Conservation (phyloP, 208 protist genomes). For the Naegleria fowleri region DNA sequence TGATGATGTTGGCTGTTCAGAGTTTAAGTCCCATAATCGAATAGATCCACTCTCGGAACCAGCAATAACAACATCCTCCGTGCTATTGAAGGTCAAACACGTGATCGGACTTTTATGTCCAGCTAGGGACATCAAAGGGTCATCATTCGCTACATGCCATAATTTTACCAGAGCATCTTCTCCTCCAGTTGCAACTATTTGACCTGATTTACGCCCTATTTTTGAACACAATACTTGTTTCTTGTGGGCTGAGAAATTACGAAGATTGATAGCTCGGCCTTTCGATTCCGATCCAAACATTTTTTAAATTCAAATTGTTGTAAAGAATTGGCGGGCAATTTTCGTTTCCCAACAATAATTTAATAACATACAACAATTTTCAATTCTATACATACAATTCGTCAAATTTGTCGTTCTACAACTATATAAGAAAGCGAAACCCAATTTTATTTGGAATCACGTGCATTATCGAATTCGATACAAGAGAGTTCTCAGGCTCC, state of each 20-base stretch:
- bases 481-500: neutral
- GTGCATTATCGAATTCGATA: too few relatives aligned
- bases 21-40: slow-evolving; percentile 49
- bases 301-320: neutral
- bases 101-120: slow-evolving; percentile 43
- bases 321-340: neutral
- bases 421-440: too few relatives aligned
- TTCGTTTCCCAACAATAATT: too few relatives aligned
- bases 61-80: slow-evolving; percentile 43
- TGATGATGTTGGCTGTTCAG: slow-evolving; percentile 34
- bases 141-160: slow-evolving; percentile 39
- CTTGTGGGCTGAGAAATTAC: slow-evolving; percentile 47
- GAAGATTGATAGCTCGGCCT: slow-evolving; percentile 6
- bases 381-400: too few relatives aligned
- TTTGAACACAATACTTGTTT: slow-evolving; percentile 40
- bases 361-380: too few relatives aligned
- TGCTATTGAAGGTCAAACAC: slow-evolving; percentile 43
- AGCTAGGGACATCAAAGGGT: slow-evolving; percentile 23
- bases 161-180: slow-evolving; percentile 56
- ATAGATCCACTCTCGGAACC: slow-evolving; percentile 45
- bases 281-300: neutral
- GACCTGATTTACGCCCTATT: slow-evolving; percentile 40
- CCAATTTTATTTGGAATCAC: too few relatives aligned
- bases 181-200: slow-evolving; percentile 48
- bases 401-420: too few relatives aligned